These are phyloP conservation scores for Chaetomium tenue DNA, from an alignment of 495 filamentous ascomycete genomes.

Conservation along the genomic window DNA sequence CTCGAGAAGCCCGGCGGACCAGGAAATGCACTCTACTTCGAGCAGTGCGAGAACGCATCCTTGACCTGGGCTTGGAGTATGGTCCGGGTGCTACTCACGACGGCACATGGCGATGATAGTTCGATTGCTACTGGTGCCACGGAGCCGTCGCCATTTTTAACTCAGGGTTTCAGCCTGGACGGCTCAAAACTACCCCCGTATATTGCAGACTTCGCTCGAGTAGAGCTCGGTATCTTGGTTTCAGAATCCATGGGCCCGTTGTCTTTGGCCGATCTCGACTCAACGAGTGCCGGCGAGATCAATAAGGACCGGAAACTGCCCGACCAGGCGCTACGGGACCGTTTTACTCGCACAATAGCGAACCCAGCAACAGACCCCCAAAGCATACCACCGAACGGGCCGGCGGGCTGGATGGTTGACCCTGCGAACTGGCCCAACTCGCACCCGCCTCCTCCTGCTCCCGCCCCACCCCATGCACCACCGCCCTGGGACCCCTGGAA, in stretches of 20 bases:
- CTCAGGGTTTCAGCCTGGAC: not conserved
- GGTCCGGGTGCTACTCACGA: not conserved
- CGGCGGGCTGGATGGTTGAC: no score
- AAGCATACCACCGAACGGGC: not conserved
- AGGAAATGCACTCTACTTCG: not conserved
- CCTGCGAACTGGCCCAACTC: no score
- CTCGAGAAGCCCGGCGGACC: slow-evolving; percentile 6
- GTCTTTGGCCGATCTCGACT: not conserved
- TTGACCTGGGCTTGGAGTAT: slow-evolving; percentile 11
- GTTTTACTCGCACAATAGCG: not conserved
- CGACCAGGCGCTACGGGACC: not conserved
- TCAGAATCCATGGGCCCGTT: not conserved
- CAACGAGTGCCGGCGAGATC: not conserved
- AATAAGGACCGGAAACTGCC: not conserved
- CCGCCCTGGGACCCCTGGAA: not conserved
- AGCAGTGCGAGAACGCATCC: slow-evolving; percentile 2
- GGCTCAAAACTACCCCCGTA: not conserved
- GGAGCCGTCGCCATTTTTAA: not conserved
- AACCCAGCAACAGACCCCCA: not conserved
- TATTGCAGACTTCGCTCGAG: not conserved
- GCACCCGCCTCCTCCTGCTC: no score
- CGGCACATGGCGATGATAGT: not conserved
- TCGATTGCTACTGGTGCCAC: not conserved
- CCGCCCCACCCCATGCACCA: no score
- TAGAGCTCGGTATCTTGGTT: not conserved